Percentiles rank a stretch among this genome's conserved stretches.
These are phyloP conservation scores for Henckelia pumila DNA, from an alignment of 257 asterid species.

Conservation along the genomic window DNA sequence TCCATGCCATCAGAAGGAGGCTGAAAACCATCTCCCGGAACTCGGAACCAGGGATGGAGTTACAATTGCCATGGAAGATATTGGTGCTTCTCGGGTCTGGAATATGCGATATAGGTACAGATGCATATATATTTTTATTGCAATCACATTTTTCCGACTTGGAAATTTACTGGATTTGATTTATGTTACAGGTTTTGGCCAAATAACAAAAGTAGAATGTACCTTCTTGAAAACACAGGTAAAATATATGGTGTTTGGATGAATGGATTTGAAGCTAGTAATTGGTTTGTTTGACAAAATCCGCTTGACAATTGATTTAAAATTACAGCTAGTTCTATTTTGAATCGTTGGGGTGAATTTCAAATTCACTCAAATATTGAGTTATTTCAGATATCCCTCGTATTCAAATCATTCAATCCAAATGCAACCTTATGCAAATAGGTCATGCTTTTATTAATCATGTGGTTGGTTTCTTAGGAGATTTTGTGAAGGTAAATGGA, in stretches of 20 bases:
- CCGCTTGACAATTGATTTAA: too few species aligned
- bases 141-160: background rate
- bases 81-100: conserved; percentile 82
- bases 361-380: too few species aligned
- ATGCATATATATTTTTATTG: background rate
- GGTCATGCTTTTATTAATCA: background rate
- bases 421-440: background rate
- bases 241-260: background rate
- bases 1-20: conserved; percentile 61
- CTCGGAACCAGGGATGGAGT: conserved; percentile 88
- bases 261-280: too few species aligned
- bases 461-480: conserved; percentile 34
- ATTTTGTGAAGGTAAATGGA: conserved; percentile 59
- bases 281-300: too few species aligned
- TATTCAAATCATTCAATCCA: too few species aligned
- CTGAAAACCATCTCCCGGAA: conserved; percentile 87
- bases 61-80: conserved; percentile 85
- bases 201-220: conserved; percentile 92
- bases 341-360: too few species aligned
- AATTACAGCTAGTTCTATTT: too few species aligned
- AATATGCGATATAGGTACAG: conserved; percentile 78
- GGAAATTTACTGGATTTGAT: background rate
- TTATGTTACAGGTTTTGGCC: conserved; percentile 60
- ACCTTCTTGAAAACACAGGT: conserved; percentile 92
- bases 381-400: too few species aligned